These are phyloP conservation scores for Keithomyces neogunnii DNA, from an alignment of 2,329 filamentous ascomycete species.

Conservation along the genomic window DNA sequence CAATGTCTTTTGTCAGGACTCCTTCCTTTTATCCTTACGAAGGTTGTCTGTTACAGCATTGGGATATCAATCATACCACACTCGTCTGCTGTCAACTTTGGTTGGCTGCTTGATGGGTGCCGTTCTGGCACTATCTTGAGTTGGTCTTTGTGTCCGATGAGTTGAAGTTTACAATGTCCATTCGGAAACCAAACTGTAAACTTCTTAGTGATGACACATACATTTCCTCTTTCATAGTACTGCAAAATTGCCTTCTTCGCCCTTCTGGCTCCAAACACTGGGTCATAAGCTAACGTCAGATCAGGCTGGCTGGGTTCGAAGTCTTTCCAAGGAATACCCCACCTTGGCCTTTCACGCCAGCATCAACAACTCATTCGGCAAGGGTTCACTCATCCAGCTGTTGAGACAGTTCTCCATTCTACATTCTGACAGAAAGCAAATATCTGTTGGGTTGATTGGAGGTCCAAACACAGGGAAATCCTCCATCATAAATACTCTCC, in stretches of 20 bases:
- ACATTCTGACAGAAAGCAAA: conserved; percentile 86
- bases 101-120: conserved; percentile 58
- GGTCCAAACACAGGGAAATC: conserved; percentile 89
- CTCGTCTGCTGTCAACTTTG: conserved; percentile 25
- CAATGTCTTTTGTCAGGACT: conserved; percentile 81
- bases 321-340: conserved; percentile 82
- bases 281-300: conserved; percentile 7
- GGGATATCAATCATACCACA: conserved; percentile 69
- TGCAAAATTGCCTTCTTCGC: conserved; percentile 4
- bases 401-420: conserved; percentile 87
- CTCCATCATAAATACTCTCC: conserved; percentile 91
- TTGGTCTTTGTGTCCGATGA: conserved; percentile 80
- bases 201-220: conserved; percentile 99
- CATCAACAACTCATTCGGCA: conserved; percentile 94
- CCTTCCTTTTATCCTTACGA: conserved; percentile 59
- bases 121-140: conserved; percentile 86
- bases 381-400: conserved; percentile 86
- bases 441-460: conserved; percentile 77
- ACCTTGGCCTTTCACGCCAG: conserved; percentile 92
- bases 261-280: background rate
- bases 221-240: conserved; percentile 23
- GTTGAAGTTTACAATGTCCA: conserved; percentile 80
- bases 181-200: conserved; percentile 55
- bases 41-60: conserved; percentile 97
- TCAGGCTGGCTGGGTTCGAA: conserved; percentile 87